Percentiles rank a stretch among this genome's conserved stretches.
Evolutionary conservation across 2,329 filamentous ascomycete species (phyloP).

Genomic region (Aspergillus sp.): DNA sequence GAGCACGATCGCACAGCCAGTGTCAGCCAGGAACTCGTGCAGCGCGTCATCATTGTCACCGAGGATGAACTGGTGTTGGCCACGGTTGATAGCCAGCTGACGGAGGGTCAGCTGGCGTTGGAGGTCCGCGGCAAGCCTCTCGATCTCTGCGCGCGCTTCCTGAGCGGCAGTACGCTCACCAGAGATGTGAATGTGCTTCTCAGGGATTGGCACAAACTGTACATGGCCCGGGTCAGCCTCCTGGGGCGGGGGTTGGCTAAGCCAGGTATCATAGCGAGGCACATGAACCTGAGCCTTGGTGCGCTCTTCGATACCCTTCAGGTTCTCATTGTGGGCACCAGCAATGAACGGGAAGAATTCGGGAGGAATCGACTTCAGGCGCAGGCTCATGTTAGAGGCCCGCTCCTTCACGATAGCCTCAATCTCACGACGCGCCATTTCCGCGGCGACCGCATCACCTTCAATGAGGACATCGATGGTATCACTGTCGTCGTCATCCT

Average conservation of each 20-base stretch:
- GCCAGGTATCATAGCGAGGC: slow-evolving; percentile 76
- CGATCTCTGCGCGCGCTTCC: slow-evolving; percentile 75
- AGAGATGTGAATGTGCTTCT: slow-evolving; percentile 78
- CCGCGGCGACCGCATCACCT: slow-evolving; percentile 84
- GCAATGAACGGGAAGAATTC: slow-evolving; percentile 97
- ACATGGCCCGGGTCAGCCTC: slow-evolving; percentile 63
- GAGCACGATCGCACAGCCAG: slow-evolving; percentile 84
- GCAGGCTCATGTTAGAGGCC: slow-evolving; percentile 75
- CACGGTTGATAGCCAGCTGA: slow-evolving; percentile 77
- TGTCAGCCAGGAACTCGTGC: slow-evolving; percentile 85
- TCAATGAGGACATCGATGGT: slow-evolving; percentile 85
- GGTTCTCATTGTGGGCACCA: slow-evolving; percentile 68
- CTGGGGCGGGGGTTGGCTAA: slow-evolving; percentile 64
- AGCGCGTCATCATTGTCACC: slow-evolving; percentile 76
- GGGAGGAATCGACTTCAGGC: slow-evolving; percentile 78
- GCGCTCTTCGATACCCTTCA: slow-evolving; percentile 67
- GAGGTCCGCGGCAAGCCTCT: slow-evolving; percentile 73
- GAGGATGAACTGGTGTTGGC: slow-evolving; percentile 91
- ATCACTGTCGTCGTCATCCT: slow-evolving; percentile 74
- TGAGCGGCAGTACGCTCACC: slow-evolving; percentile 84
- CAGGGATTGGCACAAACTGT: slow-evolving; percentile 67
- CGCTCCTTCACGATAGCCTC: slow-evolving; percentile 84
- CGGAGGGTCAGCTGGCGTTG: slow-evolving; percentile 73
- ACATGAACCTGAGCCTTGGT: slow-evolving; percentile 79
- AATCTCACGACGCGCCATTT: slow-evolving; percentile 79